Base-by-base conservation (phyloP, 2,329 filamentous ascomycete genomes). In the Domatiomyces globalis region DNA sequence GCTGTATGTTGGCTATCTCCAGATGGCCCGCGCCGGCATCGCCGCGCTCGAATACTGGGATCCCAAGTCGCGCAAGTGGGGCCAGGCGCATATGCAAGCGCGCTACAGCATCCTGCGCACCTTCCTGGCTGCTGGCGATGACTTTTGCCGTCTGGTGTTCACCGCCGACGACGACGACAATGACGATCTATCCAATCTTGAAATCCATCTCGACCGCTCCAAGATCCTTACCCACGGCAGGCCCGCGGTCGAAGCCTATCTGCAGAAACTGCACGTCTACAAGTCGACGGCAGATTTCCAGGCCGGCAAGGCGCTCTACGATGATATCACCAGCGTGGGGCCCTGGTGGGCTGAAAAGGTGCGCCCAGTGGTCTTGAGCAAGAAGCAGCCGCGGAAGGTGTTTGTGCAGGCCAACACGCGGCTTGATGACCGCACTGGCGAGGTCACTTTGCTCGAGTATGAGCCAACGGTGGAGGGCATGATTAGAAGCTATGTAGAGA, bases 341-440 rank as follows among this genome's bases (percentile, higher is more conserved):
- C 83, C 86, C 42, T 95, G 86, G 72, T 95, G 87, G 78, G 87
- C 84, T 51, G 80, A 78, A 57, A 84, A 83, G 69, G 79, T 95
- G 22, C 77, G 90, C 51, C 79, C 63, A 60, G 64, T 69, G 5
- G 80, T 88, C 8, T 62, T 89, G 52, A 68, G 74, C 56, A 68
- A 71, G 48, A 75, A 84, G 59, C 79, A 83, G 0, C 63, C 62
- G 43, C 80, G 83, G 61, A 83, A 79, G 64, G 71, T 95, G 45
- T 95, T 94, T 71, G 87, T 95, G 50, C 89, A 95, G 72, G 87
- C 87, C 54, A 96, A 94, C 67, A 95, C 90, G 0, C 76, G 82
- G 51, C 64, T 92, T 43, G 79, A 84, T 55, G 76, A 79, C 65
- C 70, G 76, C 10, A 79, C 76, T 0, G 86, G 84, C 52, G 78